Evolutionary conservation across 768 basidiomycete genomes (phyloP), one percentile per base, ranked within the genome.

Genomic region (Coprinellus micaceus): DNA sequence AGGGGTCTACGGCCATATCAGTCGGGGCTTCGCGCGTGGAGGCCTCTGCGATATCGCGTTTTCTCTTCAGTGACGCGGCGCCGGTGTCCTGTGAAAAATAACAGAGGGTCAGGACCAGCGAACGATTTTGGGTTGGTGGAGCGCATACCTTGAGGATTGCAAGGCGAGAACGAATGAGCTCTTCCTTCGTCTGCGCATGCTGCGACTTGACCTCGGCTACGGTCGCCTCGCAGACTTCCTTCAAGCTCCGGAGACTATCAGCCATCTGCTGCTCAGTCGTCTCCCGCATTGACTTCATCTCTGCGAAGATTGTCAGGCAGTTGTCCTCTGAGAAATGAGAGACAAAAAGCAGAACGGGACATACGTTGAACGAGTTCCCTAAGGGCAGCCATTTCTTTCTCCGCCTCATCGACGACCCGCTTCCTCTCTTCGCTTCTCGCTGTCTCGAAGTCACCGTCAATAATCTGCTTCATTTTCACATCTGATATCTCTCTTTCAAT

Each of bases 1-100:
- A n/a, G n/a, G n/a, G n/a, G n/a, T n/a, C n/a, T n/a, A 55, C 62
- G 36, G 52, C 63, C 10, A 62, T 67, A 22, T 65, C 61, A 29
- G 63, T n/a, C 57, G 61, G 52, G 68, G 70, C 61, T 71, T 75
- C 62, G 78, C 77, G 66, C 60, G 63, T 69, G 63, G 73, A 74
- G 51, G 69, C 71, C 55, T 63, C 72, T 37, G 74, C 77, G 60
- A n/a, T n/a, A n/a, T 74, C 75, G 41, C 85, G 85, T 70, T 88
- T 89, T 58, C 87, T 82, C 72, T 89, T 89, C 69, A 78, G 71
- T 51, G 79, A 77, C 58, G 68, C 68, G 43, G 61, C 68, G 63
- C 69, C 65, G 58, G 70, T 63, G 58, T 61, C 22, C 44, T 46
- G 22, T 2, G n/a, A 17, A 10, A 15, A 15, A 46, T 71, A 66